phyloP scores from a whole-genome alignment of 176 grass and related monocot species.

The Oryza longistaminata region DNA sequence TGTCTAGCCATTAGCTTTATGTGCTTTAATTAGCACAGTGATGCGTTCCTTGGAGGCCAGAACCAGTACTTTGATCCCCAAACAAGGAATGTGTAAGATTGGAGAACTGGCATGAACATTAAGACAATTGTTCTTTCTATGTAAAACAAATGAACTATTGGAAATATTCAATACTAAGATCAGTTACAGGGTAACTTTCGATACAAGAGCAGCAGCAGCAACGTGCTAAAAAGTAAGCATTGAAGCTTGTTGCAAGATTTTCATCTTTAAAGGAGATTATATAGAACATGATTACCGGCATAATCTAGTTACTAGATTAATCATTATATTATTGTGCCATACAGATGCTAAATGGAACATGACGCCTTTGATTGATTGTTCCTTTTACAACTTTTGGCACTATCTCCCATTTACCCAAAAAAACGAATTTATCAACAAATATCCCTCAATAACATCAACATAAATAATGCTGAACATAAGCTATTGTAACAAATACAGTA shows the following conservation, averaged over 20 bases:
- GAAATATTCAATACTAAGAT: background rate
- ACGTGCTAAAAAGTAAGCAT: background rate
- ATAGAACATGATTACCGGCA: background rate
- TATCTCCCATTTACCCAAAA: background rate
- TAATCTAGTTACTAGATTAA: background rate
- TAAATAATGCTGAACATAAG: background rate
- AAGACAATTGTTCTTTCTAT: background rate
- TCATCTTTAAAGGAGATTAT: background rate
- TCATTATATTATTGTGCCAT: background rate
- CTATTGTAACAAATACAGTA: background rate
- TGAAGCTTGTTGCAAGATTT: background rate
- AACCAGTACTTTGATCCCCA: background rate
- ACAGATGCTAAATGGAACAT: background rate
- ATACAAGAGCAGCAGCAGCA: background rate
- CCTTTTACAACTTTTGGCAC: background rate
- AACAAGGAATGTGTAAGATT: background rate
- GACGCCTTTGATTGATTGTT: background rate
- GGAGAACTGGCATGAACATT: background rate
- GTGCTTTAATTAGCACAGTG: background rate
- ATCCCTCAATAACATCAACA: background rate
- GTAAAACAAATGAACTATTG: background rate
- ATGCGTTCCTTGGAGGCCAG: background rate
- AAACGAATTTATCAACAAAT: background rate
- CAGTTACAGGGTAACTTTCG: background rate
- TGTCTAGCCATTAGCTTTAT: background rate